Evolutionary conservation across 2,329 filamentous ascomycete genomes (phyloP), one percentile per base, ranked within the genome.

Genomic region (Trichoderma hamatum): DNA sequence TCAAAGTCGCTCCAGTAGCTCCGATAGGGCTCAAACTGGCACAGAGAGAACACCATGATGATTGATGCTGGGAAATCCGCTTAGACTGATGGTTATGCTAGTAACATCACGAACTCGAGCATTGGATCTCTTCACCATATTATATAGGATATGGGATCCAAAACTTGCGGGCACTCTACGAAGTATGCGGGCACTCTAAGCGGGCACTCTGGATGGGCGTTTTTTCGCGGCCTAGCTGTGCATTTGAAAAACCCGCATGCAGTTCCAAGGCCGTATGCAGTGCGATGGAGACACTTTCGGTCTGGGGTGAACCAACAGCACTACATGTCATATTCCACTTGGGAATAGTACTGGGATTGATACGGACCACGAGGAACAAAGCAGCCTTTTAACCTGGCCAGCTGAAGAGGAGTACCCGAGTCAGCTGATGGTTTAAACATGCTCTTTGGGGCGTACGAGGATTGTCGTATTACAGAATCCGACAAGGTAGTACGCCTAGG

Each of bases 1-100:
- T 60, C 67, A 61, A 68, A 72, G 26, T 64, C 69, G 49, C 63
- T 26, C 71, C 71, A 72, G 63, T 66, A 66, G 55, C 67, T 28
- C 59, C 36, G 69, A 4, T 46, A 67, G 39, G 26, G 55, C 49
- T 55, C 34, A 21, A 67, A 46, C 34, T n/a, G 36, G 49, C 52
- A 69, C 32, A 67, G 66, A 24, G 55, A 28, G 56, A 64, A 63
- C 6, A 46, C 54, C 71, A 72, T 72, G 26, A n/a, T 59, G 56
- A 62, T 55, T 34, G 46, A 43, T 19, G 21, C 21, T 3, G 16
- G 24, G 10, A 19, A 46, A 55, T 54, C 54, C 52, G n/a, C 26
- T 43, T 51, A 10, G 34, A 36, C 39, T 43, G 24, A 46, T 68
- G 55, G 65, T 32, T 32, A 32, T 32, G 49, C 19, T n/a, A n/a